Percentiles rank a stretch among this genome's conserved stretches.
Evolutionary conservation across 2,329 filamentous ascomycete species (phyloP).

Genomic region (Exophiala mesophila): DNA sequence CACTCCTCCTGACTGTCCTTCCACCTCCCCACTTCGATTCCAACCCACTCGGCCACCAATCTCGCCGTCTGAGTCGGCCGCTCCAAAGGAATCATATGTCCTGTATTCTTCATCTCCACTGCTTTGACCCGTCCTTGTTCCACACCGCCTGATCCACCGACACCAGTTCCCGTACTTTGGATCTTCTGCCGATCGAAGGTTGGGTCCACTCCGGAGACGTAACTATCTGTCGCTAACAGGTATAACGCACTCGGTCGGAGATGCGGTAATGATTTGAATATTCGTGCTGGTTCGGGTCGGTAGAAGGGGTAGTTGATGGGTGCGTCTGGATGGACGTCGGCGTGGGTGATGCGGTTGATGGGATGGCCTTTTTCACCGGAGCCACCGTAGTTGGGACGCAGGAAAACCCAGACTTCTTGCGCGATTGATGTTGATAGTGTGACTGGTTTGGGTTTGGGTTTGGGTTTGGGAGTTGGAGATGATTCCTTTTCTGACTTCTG

Average conservation of each 20-base stretch:
- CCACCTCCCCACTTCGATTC: slow-evolving; percentile 10
- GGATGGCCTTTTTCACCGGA: slow-evolving; percentile 39
- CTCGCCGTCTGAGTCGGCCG: slow-evolving; percentile 18
- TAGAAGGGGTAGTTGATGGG: slow-evolving; percentile 38
- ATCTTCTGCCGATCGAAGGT: slow-evolving; percentile 35
- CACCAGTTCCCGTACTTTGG: slow-evolving; percentile 34
- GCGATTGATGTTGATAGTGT: slow-evolving; percentile 75
- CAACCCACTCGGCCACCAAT: slow-evolving; percentile 13
- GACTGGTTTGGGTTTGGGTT: slow-evolving; percentile 48
- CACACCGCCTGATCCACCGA: slow-evolving; percentile 48
- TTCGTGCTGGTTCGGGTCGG: slow-evolving; percentile 35
- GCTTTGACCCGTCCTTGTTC: slow-evolving; percentile 39
- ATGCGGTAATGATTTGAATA: slow-evolving; percentile 36
- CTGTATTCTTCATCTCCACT: slow-evolving; percentile 16
- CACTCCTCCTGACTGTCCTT: slow-evolving; percentile 8
- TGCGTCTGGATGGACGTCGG: slow-evolving; percentile 38
- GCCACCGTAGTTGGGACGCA: slow-evolving; percentile 53
- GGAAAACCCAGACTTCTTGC: slow-evolving; percentile 64
- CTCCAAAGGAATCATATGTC: slow-evolving; percentile 26
- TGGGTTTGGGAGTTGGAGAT: slow-evolving; percentile 37
- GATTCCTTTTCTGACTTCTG: neutral
- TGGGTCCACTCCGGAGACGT: slow-evolving; percentile 35
- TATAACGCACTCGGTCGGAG: slow-evolving; percentile 42
- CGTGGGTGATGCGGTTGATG: slow-evolving; percentile 36
- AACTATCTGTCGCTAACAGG: slow-evolving; percentile 38